phyloP scores from a whole-genome alignment of 2,329 filamentous ascomycete species.

The Pseudogymnoascus sp. region DNA sequence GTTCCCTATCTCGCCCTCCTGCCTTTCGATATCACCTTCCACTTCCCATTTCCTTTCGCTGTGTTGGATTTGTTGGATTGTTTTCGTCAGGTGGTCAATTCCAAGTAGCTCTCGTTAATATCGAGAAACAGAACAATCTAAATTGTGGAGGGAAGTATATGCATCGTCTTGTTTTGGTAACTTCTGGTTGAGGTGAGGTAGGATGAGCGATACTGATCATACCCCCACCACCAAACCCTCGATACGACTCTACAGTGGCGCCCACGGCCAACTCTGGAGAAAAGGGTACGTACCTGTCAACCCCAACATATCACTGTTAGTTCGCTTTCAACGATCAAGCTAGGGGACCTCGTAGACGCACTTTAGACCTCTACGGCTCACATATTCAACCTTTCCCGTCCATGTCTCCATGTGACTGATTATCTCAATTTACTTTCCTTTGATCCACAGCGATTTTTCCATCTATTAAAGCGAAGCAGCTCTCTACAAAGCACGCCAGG shows the following conservation, averaged over 20 bases:
- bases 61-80: not conserved
- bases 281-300: slow-evolving; percentile 4
- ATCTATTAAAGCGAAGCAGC: not conserved
- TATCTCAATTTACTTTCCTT: not conserved
- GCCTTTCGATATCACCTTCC: not conserved
- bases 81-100: slow-evolving; percentile 1
- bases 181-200: not conserved
- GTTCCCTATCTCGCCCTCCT: not conserved
- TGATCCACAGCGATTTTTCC: not conserved
- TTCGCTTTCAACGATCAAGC: not conserved
- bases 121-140: not conserved
- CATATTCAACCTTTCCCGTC: not conserved
- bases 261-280: not conserved
- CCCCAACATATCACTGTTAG: slow-evolving; percentile 1
- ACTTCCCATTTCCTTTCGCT: not conserved
- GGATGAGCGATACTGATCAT: not conserved
- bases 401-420: slow-evolving; percentile 1
- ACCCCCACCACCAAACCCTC: not conserved
- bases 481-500: not conserved
- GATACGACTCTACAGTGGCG: not conserved
- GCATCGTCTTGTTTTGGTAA: not conserved
- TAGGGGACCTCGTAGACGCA: not conserved
- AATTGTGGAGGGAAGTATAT: not conserved
- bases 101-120: not conserved
- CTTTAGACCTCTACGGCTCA: not conserved